A percentile compares a stretch with the other conserved stretches of the same genome.
Evolutionary conservation across 1,284 basidiomycete genomes (phyloP).

Genomic region (Fomitopsis palustris): DNA sequence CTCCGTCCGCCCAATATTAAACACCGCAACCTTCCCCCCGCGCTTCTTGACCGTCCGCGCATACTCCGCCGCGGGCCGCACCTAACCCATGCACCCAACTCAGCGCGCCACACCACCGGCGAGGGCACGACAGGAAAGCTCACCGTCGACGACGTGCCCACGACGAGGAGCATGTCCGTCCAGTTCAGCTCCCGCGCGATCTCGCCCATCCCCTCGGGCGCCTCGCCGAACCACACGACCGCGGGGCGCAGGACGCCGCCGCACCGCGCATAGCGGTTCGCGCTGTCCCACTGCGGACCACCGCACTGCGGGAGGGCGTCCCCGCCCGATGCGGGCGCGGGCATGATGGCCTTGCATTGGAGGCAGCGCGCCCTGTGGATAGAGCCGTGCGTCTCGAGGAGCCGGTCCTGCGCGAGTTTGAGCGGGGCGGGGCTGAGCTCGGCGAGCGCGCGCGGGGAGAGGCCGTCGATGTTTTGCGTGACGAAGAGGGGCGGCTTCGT

Average conservation of each 20-base stretch:
- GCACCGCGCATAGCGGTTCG: conserved; percentile 28
- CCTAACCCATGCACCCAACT: conserved; percentile 18
- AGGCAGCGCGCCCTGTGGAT: neutral
- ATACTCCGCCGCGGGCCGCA: conserved; percentile 42
- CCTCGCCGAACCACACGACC: conserved; percentile 64
- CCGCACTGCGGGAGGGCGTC: conserved; percentile 42
- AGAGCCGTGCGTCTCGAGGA: neutral
- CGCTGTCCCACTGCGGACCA: neutral
- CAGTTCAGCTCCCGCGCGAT: conserved; percentile 42
- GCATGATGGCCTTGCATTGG: neutral
- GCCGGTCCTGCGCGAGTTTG: neutral
- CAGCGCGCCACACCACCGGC: neutral
- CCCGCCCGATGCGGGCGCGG: conserved; percentile 12
- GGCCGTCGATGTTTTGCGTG: neutral
- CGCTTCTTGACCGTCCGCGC: conserved; percentile 30
- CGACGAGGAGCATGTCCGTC: conserved; percentile 52
- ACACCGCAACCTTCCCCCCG: conserved; percentile 50
- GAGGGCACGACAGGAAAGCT: conserved; percentile 8
- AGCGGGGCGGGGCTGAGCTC: neutral
- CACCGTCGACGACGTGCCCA: conserved; percentile 55
- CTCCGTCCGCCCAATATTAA: conserved; percentile 48
- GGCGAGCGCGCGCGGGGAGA: neutral
- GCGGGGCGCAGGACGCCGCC: conserved; percentile 47
- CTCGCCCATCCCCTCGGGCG: conserved; percentile 34
- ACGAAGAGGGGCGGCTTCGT: neutral